Evolutionary conservation across 2,329 filamentous ascomycete species (phyloP).

Genomic region (Fusarium sp.): DNA sequence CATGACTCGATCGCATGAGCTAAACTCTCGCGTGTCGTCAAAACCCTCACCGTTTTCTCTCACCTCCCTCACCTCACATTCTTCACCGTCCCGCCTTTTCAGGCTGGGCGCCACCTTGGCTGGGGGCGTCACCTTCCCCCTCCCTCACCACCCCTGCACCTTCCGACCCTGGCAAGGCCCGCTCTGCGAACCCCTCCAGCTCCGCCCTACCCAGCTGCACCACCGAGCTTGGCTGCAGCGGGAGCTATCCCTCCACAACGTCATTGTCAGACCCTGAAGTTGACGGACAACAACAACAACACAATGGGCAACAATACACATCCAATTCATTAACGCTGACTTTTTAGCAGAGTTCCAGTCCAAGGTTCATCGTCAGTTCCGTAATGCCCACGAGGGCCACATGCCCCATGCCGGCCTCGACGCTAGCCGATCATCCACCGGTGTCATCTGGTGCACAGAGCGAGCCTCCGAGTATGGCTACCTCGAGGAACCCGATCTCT

Average conservation of each 20-base stretch:
- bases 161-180: slow-evolving; percentile 29
- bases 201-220: slow-evolving; percentile 28
- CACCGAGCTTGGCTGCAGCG: slow-evolving; percentile 23
- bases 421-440: slow-evolving; percentile 87
- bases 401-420: slow-evolving; percentile 92
- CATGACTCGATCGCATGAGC: not conserved
- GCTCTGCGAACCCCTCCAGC: slow-evolving; percentile 30
- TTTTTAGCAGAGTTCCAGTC: slow-evolving; percentile 77
- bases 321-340: not conserved
- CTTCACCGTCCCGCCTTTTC: slow-evolving; percentile 39
- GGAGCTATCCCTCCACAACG: slow-evolving; percentile 31
- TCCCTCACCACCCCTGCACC: slow-evolving; percentile 31
- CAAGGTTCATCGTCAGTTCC: slow-evolving; percentile 89
- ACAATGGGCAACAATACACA: not conserved
- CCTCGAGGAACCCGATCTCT: slow-evolving; percentile 81
- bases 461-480: slow-evolving; percentile 91
- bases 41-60: slow-evolving; percentile 34
- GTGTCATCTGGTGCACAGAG: slow-evolving; percentile 93
- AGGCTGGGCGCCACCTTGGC: slow-evolving; percentile 29
- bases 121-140: slow-evolving; percentile 28
- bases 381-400: slow-evolving; percentile 90
- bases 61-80: slow-evolving; percentile 20
- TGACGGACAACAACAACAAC: not conserved
- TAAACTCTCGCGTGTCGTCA: slow-evolving; percentile 1
- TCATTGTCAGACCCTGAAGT: slow-evolving; percentile 25